These are phyloP conservation scores for Ustilago shanxiensis DNA, from an alignment of 1,284 basidiomycete genomes.

Conservation along the genomic window DNA sequence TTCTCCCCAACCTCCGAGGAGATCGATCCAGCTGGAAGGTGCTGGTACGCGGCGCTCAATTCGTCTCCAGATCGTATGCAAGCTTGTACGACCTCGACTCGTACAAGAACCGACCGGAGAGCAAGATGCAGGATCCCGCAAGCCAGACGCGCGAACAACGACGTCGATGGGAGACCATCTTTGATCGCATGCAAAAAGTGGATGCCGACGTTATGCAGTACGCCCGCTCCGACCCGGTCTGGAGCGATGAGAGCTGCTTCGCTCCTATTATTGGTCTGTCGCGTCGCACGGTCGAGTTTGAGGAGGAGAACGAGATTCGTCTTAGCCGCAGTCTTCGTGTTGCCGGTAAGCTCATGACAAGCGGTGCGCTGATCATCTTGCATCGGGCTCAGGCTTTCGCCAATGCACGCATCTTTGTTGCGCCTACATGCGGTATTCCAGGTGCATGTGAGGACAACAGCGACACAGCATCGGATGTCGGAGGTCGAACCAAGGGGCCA, in stretches of 20 bases:
- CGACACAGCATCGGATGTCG: constrained; percentile 41
- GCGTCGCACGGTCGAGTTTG: constrained; percentile 37
- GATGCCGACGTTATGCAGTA: constrained; percentile 61
- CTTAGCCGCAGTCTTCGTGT: constrained; percentile 51
- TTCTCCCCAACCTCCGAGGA: constrained; percentile 48
- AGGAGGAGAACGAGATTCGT: constrained; percentile 53
- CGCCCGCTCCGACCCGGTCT: constrained; percentile 50
- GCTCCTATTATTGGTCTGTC: constrained; percentile 39
- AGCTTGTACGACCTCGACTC: constrained; percentile 58
- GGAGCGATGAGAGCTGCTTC: constrained; percentile 54
- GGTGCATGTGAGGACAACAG: constrained; percentile 48
- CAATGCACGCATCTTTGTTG: constrained; percentile 61
- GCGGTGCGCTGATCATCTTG: constrained; percentile 59
- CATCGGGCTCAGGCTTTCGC: constrained; percentile 63
- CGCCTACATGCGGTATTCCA: constrained; percentile 60
- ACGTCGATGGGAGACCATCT: constrained; percentile 51
- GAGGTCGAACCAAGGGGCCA: constrained; percentile 21
- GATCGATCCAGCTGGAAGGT: constrained; percentile 60
- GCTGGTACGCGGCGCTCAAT: constrained; percentile 58
- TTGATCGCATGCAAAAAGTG: constrained; percentile 57
- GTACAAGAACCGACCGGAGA: constrained; percentile 45
- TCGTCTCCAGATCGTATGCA: constrained; percentile 56
- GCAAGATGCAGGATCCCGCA: constrained; percentile 27
- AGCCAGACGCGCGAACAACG: constrained; percentile 37
- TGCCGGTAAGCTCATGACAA: constrained; percentile 63